Evolutionary conservation across 2,329 filamentous ascomycete genomes (phyloP).

Genomic region (Beauveria caledonica): DNA sequence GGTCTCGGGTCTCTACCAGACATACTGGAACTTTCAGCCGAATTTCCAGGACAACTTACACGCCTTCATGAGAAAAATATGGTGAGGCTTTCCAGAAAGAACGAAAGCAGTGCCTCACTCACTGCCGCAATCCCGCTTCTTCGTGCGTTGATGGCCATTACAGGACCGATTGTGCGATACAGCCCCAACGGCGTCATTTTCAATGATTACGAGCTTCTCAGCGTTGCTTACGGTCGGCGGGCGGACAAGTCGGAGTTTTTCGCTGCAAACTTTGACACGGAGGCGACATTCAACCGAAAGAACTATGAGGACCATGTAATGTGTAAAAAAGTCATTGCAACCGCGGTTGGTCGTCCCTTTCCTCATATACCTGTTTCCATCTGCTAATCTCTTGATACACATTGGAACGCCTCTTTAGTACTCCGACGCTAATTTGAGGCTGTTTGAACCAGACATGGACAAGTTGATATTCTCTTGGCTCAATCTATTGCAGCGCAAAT

Average conservation of each 20-base stretch:
- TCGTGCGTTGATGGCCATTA: not conserved
- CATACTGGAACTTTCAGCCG: not conserved
- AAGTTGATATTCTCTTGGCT: not conserved
- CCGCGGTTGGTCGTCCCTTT: not conserved
- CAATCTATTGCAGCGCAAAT: not conserved
- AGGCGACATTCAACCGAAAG: not conserved
- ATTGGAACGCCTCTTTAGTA: not conserved
- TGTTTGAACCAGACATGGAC: not conserved
- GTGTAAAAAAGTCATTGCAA: not conserved
- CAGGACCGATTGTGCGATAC: not conserved
- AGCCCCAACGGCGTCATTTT: not conserved
- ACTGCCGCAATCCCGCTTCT: not conserved
- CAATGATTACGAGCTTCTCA: not conserved
- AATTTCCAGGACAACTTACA: not conserved
- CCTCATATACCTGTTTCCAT: too few relatives aligned
- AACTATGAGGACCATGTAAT: not conserved
- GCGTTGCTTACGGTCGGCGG: not conserved
- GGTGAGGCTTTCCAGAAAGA: not conserved
- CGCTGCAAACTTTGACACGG: not conserved
- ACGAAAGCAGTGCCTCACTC: not conserved
- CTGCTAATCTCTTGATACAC: too few relatives aligned
- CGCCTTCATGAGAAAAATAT: not conserved
- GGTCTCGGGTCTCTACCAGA: not conserved
- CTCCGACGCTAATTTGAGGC: not conserved
- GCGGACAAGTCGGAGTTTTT: not conserved